Conservation (phyloP, 1,284 basidiomycete genomes). For the Heterobasidion annosum region DNA sequence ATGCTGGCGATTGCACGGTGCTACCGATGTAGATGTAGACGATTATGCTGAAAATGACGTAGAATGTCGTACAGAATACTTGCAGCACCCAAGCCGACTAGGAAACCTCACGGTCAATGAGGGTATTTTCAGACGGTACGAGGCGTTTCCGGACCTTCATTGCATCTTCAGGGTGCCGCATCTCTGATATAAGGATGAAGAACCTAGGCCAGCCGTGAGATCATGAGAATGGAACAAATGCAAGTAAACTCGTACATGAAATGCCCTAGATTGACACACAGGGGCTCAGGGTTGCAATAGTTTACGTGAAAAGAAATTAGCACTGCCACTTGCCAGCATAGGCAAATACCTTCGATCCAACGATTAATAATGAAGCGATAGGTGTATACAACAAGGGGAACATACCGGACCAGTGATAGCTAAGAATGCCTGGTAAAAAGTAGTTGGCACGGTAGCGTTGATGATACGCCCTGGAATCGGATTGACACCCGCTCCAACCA, state of each 20-base stretch:
- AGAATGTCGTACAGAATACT: slow-evolving; percentile 40
- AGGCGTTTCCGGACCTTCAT: slow-evolving; percentile 32
- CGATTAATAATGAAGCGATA: too few species aligned
- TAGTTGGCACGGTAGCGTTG: slow-evolving; percentile 27
- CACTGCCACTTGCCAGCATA: slow-evolving; percentile 32
- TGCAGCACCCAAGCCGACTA: slow-evolving; percentile 46
- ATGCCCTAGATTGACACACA: slow-evolving; percentile 25
- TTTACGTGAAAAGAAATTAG: neutral
- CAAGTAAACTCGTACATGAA: slow-evolving; percentile 30
- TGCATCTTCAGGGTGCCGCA: slow-evolving; percentile 39
- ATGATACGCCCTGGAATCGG: slow-evolving; percentile 34
- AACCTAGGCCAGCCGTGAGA: slow-evolving; percentile 11
- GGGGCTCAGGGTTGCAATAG: neutral
- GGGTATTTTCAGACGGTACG: neutral
- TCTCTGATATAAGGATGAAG: slow-evolving; percentile 49
- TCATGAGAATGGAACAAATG: neutral
- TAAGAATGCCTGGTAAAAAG: slow-evolving; percentile 41
- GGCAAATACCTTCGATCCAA: slow-evolving; percentile 22
- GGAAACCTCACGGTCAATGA: neutral
- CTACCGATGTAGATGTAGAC: slow-evolving; percentile 52
- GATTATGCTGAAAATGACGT: slow-evolving; percentile 39
- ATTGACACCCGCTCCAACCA: slow-evolving; percentile 41
- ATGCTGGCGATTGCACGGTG: slow-evolving; percentile 44
- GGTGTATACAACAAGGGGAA: neutral
- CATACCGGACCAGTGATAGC: slow-evolving; percentile 43